These are phyloP conservation scores for Fusarium nematophilum DNA, from an alignment of 2,329 filamentous ascomycete species.

Conservation along the genomic window DNA sequence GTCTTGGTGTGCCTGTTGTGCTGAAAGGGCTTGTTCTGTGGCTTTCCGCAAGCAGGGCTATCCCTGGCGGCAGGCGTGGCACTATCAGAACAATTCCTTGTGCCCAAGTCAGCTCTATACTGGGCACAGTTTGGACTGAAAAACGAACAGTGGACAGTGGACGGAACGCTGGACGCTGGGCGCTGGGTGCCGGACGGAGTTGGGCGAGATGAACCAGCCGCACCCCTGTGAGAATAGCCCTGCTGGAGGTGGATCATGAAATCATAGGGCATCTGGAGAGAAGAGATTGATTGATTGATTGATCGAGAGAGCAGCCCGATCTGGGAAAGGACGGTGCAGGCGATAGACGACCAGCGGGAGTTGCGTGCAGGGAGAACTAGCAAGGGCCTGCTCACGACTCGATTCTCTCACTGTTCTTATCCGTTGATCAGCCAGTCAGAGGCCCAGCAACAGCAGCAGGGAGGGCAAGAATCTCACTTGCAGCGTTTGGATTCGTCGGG, in stretches of 20 bases:
- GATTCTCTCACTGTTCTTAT: not conserved
- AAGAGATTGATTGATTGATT: slow-evolving; percentile 37
- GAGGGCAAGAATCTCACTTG: not conserved
- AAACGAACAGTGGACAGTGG: not conserved
- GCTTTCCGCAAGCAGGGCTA: slow-evolving; percentile 36
- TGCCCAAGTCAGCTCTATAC: slow-evolving; percentile 23
- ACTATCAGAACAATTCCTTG: slow-evolving; percentile 34
- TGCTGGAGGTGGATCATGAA: slow-evolving; percentile 43
- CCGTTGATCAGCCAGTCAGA: slow-evolving; percentile 3
- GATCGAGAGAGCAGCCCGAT: slow-evolving; percentile 37
- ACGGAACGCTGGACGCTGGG: slow-evolving; percentile 29
- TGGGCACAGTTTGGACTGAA: slow-evolving; percentile 33
- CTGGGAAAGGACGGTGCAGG: slow-evolving; percentile 29
- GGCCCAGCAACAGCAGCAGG: not conserved
- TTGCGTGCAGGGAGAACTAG: slow-evolving; percentile 26
- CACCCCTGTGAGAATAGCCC: slow-evolving; percentile 40
- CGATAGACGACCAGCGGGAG: slow-evolving; percentile 23
- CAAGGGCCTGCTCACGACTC: slow-evolving; percentile 12
- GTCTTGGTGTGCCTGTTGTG: slow-evolving; percentile 36
- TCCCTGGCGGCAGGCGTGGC: slow-evolving; percentile 40
- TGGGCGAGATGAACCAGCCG: slow-evolving; percentile 38
- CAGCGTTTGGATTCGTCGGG: not conserved
- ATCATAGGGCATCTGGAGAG: slow-evolving; percentile 44
- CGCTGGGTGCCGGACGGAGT: slow-evolving; percentile 39
- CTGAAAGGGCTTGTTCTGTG: slow-evolving; percentile 39